Base-by-base conservation (phyloP, 2,329 filamentous ascomycete species). In the Cercospora citrullina region DNA sequence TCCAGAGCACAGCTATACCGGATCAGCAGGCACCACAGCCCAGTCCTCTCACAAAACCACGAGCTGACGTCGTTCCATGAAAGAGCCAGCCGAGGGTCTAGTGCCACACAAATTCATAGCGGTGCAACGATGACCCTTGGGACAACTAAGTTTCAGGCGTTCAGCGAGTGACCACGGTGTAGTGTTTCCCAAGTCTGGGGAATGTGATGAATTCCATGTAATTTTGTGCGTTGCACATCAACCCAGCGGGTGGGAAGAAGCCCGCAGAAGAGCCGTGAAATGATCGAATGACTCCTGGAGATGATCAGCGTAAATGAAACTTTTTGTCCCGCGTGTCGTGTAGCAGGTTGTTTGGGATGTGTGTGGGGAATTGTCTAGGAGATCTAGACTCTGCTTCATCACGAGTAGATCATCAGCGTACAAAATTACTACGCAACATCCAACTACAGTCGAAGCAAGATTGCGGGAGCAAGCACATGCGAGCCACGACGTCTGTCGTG, bases 1-100 rank as follows among this genome's bases (percentile, higher is more conserved):
- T 55, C 48, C 10, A 30, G 48, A 18, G 62, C 51, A 64, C 62
- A 64, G 23, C 48, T 64, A 64, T 45, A 21, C 30, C 51, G 21
- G 14, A 58, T 57, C 21, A 64, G 51, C 31, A 39, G 12, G 33
- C 62, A 64, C 48, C 28, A 64, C 62, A 58, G 31, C 10, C 16
- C 21, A 30, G 60, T 51, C 12, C 42, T 51, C 26, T 31, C 14
- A 48, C 21, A 18, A 45, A 9, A 2, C 14, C 23, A 63, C 28
- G 61, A 63, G 61, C 61, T 63, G 61, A 45, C 36, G 61, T 55
- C 28, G 26, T 53, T 23, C 39, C 18, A 48, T 63, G 10, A 63
- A 63, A 63, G 61, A 57, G 39, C n/a, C 23, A 10, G n/a, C 23
- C 61, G 28, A 55, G 28, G 28, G 16, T 26, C 48, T 36, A 4